These are phyloP conservation scores for Phaffia australis DNA, from an alignment of 768 basidiomycete genomes.

Conservation along the genomic window DNA sequence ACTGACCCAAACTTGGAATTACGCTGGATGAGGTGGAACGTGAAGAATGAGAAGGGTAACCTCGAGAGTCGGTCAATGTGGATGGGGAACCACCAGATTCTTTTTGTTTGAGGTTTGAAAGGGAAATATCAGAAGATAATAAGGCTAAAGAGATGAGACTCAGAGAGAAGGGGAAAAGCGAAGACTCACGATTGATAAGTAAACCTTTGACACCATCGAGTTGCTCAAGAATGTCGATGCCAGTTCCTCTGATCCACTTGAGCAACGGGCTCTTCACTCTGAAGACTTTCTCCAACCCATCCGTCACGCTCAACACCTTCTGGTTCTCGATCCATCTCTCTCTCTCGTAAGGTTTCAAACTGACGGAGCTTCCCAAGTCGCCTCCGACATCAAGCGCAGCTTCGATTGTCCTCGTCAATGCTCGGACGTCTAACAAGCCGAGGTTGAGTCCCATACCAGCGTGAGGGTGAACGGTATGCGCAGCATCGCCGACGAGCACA, in stretches of 20 bases:
- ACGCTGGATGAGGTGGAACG: too few species aligned
- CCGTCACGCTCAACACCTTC: conserved; percentile 65
- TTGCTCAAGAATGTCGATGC: conserved; percentile 85
- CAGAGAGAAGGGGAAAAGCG: too few species aligned
- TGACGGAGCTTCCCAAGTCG: conserved; percentile 59
- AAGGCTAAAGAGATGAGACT: too few species aligned
- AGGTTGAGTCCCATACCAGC: conserved; percentile 94
- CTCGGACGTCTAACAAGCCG: conserved; percentile 76
- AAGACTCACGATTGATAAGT: conserved; percentile 47
- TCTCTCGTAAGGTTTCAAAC: conserved; percentile 48
- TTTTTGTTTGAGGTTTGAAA: too few species aligned
- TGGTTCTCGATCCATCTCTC: conserved; percentile 81
- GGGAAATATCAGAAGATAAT: too few species aligned
- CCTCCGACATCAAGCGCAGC: conserved; percentile 52
- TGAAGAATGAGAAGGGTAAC: too few species aligned
- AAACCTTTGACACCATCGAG: conserved; percentile 68
- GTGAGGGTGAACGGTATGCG: conserved; percentile 86
- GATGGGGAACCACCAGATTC: too few species aligned
- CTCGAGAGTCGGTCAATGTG: too few species aligned
- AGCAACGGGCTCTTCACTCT: conserved; percentile 53
- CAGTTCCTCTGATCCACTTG: conserved; percentile 78
- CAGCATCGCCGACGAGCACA: conserved; percentile 88
- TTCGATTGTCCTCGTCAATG: conserved; percentile 56
- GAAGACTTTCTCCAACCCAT: conserved; percentile 85
- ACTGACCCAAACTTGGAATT: too few species aligned